Percentiles rank a stretch among this genome's conserved stretches.
Conservation (phyloP, 2,329 filamentous ascomycete genomes). For the Alternaria consortialis region DNA sequence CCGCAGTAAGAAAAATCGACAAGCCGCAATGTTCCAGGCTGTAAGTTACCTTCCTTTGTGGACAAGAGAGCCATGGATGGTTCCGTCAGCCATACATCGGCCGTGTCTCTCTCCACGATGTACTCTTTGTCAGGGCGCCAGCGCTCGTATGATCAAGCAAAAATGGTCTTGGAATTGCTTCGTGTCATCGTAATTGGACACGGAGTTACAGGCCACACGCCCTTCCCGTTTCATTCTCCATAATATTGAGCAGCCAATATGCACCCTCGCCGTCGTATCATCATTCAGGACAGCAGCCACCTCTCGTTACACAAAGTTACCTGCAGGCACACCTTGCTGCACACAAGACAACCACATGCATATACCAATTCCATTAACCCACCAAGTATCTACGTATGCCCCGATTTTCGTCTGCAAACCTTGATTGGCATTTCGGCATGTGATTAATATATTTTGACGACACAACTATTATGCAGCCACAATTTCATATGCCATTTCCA, state of each 20-base stretch:
- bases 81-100: conserved; percentile 3
- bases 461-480: conserved; percentile 10
- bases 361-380: neutral
- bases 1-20: neutral
- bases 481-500: neutral
- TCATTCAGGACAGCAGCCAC: neutral
- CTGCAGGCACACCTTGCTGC: conserved; percentile 11
- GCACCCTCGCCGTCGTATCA: conserved; percentile 11
- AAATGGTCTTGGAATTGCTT: conserved; percentile 14
- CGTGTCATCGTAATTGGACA: conserved; percentile 22
- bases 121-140: conserved; percentile 11
- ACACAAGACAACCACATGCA: conserved; percentile 11
- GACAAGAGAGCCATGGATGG: neutral
- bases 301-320: conserved; percentile 10
- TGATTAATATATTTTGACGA: conserved; percentile 7
- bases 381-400: conserved; percentile 8
- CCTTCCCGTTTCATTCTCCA: conserved; percentile 8
- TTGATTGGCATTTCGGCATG: neutral
- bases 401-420: neutral
- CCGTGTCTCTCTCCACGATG: neutral
- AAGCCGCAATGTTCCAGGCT: neutral
- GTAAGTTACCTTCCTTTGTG: neutral
- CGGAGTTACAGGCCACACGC: conserved; percentile 7
- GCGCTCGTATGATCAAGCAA: conserved; percentile 29
- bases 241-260: conserved; percentile 6